phyloP scores from a whole-genome alignment of 176 grass and related monocot genomes.

The Olyra latifolia region DNA sequence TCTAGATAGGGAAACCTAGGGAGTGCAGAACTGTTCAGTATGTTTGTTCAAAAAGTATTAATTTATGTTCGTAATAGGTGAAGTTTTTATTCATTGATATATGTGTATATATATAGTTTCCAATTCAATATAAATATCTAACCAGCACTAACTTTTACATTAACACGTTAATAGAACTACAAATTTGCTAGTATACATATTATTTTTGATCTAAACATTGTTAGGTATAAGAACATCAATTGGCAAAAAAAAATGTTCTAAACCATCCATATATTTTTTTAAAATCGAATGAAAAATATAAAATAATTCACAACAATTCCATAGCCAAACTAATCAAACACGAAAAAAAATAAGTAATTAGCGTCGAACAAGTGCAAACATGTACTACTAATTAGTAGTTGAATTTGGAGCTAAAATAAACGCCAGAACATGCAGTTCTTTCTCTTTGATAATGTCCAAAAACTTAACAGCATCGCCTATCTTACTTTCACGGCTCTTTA shows the following conservation, averaged over 20 bases:
- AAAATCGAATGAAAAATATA: background rate
- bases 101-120: too few relatives aligned
- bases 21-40: background rate
- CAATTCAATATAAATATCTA: background rate
- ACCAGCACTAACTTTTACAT: background rate
- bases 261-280: background rate
- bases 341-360: background rate
- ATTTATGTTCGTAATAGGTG: background rate
- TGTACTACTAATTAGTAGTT: conserved; percentile 1
- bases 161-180: background rate
- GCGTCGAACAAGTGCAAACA: background rate
- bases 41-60: too few relatives aligned
- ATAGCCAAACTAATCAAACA: background rate
- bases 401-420: conserved; percentile 27
- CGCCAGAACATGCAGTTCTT: background rate
- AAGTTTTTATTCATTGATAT: background rate
- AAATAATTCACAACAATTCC: background rate
- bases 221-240: background rate
- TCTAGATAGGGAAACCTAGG: background rate
- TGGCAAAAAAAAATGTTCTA: background rate
- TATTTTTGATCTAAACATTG: background rate
- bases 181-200: background rate
- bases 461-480: conserved; percentile 17
- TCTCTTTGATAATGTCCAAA: conserved; percentile 22
- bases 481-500: conserved; percentile 39